Conservation (phyloP, 495 filamentous ascomycete genomes). For the Penicillium soppii region DNA sequence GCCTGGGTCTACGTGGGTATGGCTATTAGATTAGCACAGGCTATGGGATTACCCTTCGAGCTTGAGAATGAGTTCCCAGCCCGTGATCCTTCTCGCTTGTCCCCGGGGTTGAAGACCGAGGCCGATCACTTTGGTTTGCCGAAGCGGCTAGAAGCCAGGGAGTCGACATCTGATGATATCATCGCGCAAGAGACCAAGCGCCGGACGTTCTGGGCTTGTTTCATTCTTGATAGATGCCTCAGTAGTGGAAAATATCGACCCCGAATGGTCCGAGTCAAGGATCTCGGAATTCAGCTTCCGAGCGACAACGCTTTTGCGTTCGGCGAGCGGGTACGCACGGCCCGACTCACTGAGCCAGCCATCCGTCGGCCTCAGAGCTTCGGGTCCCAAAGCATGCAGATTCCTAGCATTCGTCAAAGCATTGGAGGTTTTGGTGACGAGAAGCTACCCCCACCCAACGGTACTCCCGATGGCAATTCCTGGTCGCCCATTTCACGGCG, state of each 20-base stretch:
- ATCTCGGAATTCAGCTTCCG: slow-evolving; percentile 55
- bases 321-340: slow-evolving; percentile 47
- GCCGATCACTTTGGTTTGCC: slow-evolving; percentile 43
- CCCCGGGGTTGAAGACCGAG: slow-evolving; percentile 41
- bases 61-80: slow-evolving; percentile 44
- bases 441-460: slow-evolving; percentile 30
- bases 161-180: slow-evolving; percentile 52
- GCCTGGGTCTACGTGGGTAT: slow-evolving; percentile 78
- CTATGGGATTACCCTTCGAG: slow-evolving; percentile 68
- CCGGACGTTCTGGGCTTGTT: slow-evolving; percentile 83
- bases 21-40: slow-evolving; percentile 73
- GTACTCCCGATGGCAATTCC: slow-evolving; percentile 33
- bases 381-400: slow-evolving; percentile 43
- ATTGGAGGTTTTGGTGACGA: slow-evolving; percentile 41
- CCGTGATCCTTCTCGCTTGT: slow-evolving; percentile 40
- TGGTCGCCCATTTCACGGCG: slow-evolving; percentile 55
- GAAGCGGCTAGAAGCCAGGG: slow-evolving; percentile 33
- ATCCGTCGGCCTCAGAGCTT: slow-evolving; percentile 42
- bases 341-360: slow-evolving; percentile 40
- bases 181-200: slow-evolving; percentile 74
- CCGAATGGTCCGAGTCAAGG: slow-evolving; percentile 64
- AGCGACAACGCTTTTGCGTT: slow-evolving; percentile 52
- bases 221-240: slow-evolving; percentile 77
- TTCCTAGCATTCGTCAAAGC: slow-evolving; percentile 48
- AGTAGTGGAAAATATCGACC: slow-evolving; percentile 74